Evolutionary conservation across 208 protist species (phyloP).

Genomic region (Acanthamoeba triangularis): DNA sequence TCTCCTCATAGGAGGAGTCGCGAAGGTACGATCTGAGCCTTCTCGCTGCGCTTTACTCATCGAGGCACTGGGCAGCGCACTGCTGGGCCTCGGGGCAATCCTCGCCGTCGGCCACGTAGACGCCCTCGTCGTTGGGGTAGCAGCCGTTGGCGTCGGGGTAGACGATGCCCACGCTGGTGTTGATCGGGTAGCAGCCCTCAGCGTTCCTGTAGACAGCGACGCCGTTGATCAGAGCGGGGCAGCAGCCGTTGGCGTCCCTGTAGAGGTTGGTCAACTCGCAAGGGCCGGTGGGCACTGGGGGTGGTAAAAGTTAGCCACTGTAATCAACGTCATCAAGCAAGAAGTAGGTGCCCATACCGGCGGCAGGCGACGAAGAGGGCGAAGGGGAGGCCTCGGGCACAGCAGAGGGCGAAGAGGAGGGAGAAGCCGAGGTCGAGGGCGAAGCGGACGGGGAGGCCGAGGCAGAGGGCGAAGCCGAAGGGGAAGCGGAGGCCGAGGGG

Average conservation of each 20-base stretch:
- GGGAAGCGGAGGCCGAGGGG: not conserved
- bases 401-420: not conserved
- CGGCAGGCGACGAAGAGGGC: not conserved
- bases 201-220: constrained; percentile 38
- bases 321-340: not conserved
- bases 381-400: not conserved
- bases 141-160: constrained; percentile 36
- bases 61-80: not conserved
- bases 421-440: not conserved
- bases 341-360: not conserved
- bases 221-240: constrained; percentile 24
- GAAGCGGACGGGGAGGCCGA: not conserved
- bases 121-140: not conserved
- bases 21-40: too few species aligned
- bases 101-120: not conserved
- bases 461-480: not conserved
- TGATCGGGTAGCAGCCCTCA: constrained; percentile 25
- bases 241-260: not conserved
- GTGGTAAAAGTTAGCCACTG: not conserved
- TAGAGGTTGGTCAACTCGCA: not conserved
- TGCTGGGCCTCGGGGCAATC: not conserved
- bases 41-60: not conserved
- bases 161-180: constrained; percentile 41
- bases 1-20: too few species aligned
- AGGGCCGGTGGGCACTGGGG: not conserved